Base-by-base conservation (phyloP, 768 basidiomycete genomes). In the Crepidotus variabilis region DNA sequence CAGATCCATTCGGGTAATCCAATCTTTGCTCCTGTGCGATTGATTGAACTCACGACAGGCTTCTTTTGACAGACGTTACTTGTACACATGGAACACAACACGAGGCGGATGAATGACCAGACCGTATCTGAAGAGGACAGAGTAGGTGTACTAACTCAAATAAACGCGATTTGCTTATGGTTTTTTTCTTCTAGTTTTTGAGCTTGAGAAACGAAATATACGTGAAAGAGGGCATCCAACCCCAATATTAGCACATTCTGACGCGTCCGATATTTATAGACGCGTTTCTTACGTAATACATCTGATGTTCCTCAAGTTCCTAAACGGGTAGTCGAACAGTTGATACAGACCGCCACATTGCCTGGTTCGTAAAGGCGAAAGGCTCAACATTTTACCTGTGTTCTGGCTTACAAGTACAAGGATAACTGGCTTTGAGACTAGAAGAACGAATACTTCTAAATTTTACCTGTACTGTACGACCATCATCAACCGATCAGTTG, bases 81-180 rank as follows among this genome's bases (percentile, higher is more conserved):
- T 7, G 84, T 88, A 1, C 85, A 89, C 63, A 86, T 87, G 81
- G 81, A 88, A 59, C 78, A 81, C 45, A 75, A 72, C 2, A 78
- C 79, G 48, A 73, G 76, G 55, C 74, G 78, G 14, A 71, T 85
- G 33, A 80, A 86, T 63, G 62, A 72, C 18, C 73, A 75, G 57
- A 84, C 78, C 1, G 63, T 78, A 2, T 69, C 68, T 10, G 85
- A 86, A 62, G 87, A 89, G 61, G 75, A 80, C 55, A 73, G 74
- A 62, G 88, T 87, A 60, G 22, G 64, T 50, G 3, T 28, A 36
- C 69, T 60, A 28, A 39, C 22, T 54, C 10, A 50, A 48, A 16
- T 51, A 18, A 36, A 28, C 18, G 9, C 33, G 21, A 20, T 22
- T 1, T 20, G 18, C 32, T 16, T 33, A 46, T 28, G 46, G 58